A percentile compares a stretch with the other conserved stretches of the same genome.
Conservation (phyloP, 306 rosid genomes). For the Benincasa hispida region DNA sequence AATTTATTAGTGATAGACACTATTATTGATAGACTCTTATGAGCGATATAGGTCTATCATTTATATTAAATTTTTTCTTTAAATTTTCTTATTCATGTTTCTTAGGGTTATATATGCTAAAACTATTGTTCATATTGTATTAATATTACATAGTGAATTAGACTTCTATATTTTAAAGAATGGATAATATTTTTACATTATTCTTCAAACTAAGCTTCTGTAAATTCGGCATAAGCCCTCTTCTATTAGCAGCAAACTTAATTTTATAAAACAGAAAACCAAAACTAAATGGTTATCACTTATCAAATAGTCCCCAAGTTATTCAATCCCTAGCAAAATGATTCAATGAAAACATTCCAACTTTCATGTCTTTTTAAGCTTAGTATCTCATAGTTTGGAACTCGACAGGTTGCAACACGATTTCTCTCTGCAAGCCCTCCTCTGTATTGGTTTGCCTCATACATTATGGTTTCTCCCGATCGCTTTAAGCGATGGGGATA, state of each 20-base stretch:
- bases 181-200: neutral
- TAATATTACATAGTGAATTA: neutral
- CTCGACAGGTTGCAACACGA: constrained; percentile 77
- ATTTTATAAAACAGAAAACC: too few species aligned
- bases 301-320: too few species aligned
- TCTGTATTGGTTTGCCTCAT: constrained; percentile 79
- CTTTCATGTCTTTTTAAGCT: neutral
- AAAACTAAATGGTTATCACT: too few species aligned
- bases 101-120: neutral
- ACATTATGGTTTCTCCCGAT: constrained; percentile 33
- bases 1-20: too few species aligned
- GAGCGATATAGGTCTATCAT: too few species aligned
- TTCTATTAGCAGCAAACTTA: neutral
- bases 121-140: neutral
- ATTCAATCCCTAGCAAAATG: neutral
- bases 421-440: constrained; percentile 82
- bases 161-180: neutral
- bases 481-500: constrained; percentile 42
- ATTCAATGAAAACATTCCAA: neutral
- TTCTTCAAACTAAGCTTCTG: neutral
- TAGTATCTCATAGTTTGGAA: neutral
- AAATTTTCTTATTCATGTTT: neutral
- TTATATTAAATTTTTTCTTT: too few species aligned
- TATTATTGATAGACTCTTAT: too few species aligned
- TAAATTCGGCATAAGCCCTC: neutral